Conservation (phyloP, 129 eudicot species). For the Escallonia herrerae region DNA sequence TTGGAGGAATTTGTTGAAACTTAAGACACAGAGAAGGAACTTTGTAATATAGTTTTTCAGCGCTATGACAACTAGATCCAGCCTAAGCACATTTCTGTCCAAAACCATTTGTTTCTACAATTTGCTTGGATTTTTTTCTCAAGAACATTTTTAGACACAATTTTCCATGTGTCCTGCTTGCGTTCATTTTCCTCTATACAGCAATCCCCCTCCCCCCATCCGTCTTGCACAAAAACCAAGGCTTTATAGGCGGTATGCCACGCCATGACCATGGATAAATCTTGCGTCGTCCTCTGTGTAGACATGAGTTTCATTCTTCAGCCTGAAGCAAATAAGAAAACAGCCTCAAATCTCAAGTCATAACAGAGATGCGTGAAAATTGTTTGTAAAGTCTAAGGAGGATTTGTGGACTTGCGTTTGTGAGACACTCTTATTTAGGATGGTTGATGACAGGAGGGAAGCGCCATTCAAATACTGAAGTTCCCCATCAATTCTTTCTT, state of each 20-base stretch:
- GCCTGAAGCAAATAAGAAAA: conserved; percentile 12
- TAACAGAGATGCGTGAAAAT: too few relatives aligned
- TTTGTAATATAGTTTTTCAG: too few relatives aligned
- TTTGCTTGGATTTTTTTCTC: too few relatives aligned
- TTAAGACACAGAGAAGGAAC: too few relatives aligned
- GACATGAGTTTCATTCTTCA: conserved; percentile 49
- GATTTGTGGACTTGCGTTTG: conserved; percentile 24
- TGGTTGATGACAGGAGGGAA: conserved; percentile 41
- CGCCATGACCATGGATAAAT: conserved; percentile 40
- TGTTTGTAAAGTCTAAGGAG: too few relatives aligned
- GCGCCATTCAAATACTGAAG: conserved; percentile 44
- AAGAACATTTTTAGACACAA: too few relatives aligned
- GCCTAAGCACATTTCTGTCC: too few relatives aligned
- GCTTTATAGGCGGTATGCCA: conserved; percentile 25
- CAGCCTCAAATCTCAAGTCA: too few relatives aligned
- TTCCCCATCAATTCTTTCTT: conserved; percentile 47
- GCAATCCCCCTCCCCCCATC: conserved; percentile 2
- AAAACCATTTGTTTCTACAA: too few relatives aligned
- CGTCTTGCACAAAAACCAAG: not conserved
- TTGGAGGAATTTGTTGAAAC: too few relatives aligned
- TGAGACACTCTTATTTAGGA: conserved; percentile 42
- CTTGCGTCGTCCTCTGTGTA: conserved; percentile 54
- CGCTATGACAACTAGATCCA: too few relatives aligned
- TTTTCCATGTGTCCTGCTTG: too few relatives aligned
- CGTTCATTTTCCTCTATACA: not conserved